These are phyloP conservation scores for Colletotrichum navitas DNA, from an alignment of 2,329 filamentous ascomycete species.

Conservation along the genomic window DNA sequence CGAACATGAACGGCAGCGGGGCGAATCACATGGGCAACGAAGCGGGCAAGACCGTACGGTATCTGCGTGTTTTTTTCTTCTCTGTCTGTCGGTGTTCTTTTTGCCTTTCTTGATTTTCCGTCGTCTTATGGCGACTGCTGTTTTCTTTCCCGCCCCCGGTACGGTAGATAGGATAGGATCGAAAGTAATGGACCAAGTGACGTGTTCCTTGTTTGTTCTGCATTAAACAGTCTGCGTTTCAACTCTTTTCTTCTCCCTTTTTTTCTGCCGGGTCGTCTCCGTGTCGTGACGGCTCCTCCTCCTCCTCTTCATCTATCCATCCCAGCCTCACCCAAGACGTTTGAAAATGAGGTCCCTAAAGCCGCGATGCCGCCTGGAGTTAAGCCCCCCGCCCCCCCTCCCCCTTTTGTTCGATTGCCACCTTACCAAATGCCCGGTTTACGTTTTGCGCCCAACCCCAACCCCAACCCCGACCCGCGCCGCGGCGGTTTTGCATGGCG, in stretches of 20 bases:
- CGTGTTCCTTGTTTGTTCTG: constrained; percentile 18
- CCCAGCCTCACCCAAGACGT: too few relatives aligned
- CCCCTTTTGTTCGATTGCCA: too few relatives aligned
- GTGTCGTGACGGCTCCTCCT: neutral
- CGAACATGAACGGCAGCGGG: constrained; percentile 19
- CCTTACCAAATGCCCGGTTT: too few relatives aligned
- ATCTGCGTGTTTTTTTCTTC: neutral
- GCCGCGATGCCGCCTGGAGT: too few relatives aligned
- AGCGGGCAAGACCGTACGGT: constrained; percentile 3
- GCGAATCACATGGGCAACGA: constrained; percentile 14
- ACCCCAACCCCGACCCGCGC: too few relatives aligned
- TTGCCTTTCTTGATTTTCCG: neutral
- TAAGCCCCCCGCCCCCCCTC: too few relatives aligned
- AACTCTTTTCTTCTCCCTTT: too few relatives aligned
- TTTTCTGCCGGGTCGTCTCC: too few relatives aligned
- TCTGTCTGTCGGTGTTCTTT: neutral
- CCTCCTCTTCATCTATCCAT: too few relatives aligned
- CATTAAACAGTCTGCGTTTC: neutral
- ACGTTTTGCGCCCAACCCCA: too few relatives aligned
- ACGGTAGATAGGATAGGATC: constrained; percentile 37
- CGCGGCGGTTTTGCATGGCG: neutral
- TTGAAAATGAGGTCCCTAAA: too few relatives aligned
- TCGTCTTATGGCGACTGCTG: constrained; percentile 21
- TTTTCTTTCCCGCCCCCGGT: neutral
- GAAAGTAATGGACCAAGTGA: constrained; percentile 41